These are phyloP conservation scores for Limonium bicolor DNA, from an alignment of 148 eudicot species.

Conservation along the genomic window DNA sequence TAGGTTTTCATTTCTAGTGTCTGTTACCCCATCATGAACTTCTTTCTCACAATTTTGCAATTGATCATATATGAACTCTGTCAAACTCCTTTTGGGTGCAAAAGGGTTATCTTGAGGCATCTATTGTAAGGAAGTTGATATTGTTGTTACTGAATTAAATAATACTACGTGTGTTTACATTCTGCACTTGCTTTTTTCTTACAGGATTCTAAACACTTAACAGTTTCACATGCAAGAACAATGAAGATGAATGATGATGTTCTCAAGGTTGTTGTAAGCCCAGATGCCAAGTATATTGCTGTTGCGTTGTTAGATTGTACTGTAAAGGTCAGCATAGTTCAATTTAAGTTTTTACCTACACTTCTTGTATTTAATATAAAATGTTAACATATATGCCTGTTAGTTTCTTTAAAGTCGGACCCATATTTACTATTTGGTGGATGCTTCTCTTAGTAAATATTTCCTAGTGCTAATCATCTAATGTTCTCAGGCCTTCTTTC, in stretches of 20 bases:
- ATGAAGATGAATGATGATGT: conserved; percentile 77
- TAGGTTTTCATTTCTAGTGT: too few relatives aligned
- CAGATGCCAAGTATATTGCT: conserved; percentile 80
- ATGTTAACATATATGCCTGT: too few relatives aligned
- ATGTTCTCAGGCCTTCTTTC: conserved; percentile 47
- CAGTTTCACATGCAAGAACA: conserved; percentile 49
- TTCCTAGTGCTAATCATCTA: not conserved
- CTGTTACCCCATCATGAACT: too few relatives aligned
- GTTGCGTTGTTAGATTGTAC: conserved; percentile 80
- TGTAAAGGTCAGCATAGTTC: conserved; percentile 42
- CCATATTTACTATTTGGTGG: not conserved
- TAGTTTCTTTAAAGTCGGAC: too few relatives aligned
- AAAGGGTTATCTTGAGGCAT: too few relatives aligned
- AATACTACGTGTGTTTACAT: conserved; percentile 27
- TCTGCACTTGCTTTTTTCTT: conserved; percentile 3
- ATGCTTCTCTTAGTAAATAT: not conserved
- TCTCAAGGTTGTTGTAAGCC: conserved; percentile 68
- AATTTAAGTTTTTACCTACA: not conserved
- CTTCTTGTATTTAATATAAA: too few relatives aligned
- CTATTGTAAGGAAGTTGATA: too few relatives aligned
- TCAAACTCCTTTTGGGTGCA: too few relatives aligned
- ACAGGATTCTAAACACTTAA: conserved; percentile 46
- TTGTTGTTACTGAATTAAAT: too few relatives aligned
- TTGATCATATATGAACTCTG: too few relatives aligned
- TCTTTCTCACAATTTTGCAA: too few relatives aligned